Evolutionary conservation across 768 basidiomycete species (phyloP).

Genomic region (Chlorophyllum brunneum): DNA sequence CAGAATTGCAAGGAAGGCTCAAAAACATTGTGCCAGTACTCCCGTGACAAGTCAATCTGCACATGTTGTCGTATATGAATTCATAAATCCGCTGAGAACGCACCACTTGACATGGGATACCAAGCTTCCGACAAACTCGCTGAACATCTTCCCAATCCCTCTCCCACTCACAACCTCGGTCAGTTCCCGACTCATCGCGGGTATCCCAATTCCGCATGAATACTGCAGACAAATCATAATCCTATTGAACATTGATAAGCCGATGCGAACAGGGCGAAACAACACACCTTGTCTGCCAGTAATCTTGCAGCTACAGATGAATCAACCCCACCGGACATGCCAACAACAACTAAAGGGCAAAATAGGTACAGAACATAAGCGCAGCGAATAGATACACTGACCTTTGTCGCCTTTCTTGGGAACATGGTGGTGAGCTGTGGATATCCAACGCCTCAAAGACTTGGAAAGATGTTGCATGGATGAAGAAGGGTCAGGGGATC

Average conservation of each 20-base stretch:
- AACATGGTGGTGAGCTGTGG: neutral
- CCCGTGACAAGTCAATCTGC: conserved; percentile 81
- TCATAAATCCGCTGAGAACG: conserved; percentile 11
- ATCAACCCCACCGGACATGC: conserved; percentile 96
- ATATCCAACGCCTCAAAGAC: conserved; percentile 5
- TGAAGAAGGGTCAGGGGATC: neutral
- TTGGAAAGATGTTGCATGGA: neutral
- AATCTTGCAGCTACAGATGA: conserved; percentile 85
- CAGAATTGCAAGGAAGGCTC: conserved; percentile 78
- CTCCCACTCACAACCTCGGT: conserved; percentile 93
- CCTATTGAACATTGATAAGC: conserved; percentile 33
- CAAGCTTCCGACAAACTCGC: conserved; percentile 67
- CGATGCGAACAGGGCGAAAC: neutral
- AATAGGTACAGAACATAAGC: neutral
- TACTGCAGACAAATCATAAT: conserved; percentile 79
- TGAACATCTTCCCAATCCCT: conserved; percentile 92
- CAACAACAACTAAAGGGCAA: conserved; percentile 64
- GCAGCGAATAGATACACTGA: neutral
- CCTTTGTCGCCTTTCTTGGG: conserved; percentile 31
- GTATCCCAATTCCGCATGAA: conserved; percentile 98
- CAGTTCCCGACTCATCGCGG: conserved; percentile 72
- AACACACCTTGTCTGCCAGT: conserved; percentile 58
- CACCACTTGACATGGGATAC: conserved; percentile 74
- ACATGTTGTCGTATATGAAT: neutral
- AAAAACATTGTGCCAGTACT: conserved; percentile 92